Conservation (phyloP, 495 filamentous ascomycete species). For the Trichoderma reesei region DNA sequence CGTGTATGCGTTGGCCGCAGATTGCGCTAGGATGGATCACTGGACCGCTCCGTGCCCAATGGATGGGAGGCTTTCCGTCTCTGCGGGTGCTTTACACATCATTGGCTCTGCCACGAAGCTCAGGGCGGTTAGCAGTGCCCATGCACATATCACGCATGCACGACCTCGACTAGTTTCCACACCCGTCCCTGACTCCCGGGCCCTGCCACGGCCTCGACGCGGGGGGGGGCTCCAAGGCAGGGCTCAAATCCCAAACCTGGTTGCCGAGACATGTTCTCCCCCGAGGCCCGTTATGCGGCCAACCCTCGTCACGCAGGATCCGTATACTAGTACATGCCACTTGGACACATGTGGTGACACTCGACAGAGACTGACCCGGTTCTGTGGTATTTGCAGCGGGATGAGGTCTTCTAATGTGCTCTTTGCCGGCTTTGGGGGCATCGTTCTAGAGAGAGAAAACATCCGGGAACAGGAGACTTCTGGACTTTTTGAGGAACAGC, state of each 20-base stretch:
- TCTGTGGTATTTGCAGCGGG: neutral
- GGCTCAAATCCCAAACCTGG: neutral
- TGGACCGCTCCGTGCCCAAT: neutral
- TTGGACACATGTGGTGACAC: neutral
- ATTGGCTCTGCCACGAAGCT: neutral
- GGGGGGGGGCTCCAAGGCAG: no score
- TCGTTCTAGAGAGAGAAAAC: neutral
- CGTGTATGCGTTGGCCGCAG: neutral
- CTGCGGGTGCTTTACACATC: neutral
- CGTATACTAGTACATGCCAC: neutral
- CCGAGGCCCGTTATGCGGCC: slow-evolving; percentile 3
- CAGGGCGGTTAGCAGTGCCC: slow-evolving; percentile 1
- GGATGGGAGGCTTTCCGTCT: neutral
- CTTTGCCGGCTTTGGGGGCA: neutral
- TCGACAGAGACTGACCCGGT: neutral
- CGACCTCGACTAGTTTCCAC: slow-evolving; percentile 1
- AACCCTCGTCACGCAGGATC: neutral
- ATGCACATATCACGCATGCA: slow-evolving; percentile 4
- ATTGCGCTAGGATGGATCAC: neutral
- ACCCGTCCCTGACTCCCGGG: slow-evolving; percentile 6
- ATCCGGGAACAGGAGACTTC: neutral
- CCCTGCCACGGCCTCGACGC: neutral
- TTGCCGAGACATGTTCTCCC: slow-evolving; percentile 4
- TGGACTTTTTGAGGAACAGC: neutral
- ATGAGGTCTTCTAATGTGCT: neutral